These are phyloP conservation scores for Cladorrhinum samala DNA, from an alignment of 495 filamentous ascomycete species.

Conservation along the genomic window DNA sequence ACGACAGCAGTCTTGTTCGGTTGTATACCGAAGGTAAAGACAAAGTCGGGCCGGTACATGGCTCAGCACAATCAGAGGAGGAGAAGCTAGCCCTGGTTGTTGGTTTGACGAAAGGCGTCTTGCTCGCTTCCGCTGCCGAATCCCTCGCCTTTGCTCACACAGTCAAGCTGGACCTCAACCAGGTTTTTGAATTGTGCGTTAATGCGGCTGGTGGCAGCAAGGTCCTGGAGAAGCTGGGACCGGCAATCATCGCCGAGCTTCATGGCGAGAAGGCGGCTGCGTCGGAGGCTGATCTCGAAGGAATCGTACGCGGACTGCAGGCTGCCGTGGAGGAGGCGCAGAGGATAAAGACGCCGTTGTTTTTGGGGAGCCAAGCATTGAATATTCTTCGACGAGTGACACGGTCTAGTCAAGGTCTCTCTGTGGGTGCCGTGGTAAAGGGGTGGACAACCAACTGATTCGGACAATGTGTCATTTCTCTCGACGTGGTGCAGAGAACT, in stretches of 20 bases:
- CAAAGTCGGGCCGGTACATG: constrained; percentile 34
- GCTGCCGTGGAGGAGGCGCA: constrained; percentile 49
- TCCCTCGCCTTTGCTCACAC: constrained; percentile 58
- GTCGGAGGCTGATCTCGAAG: constrained; percentile 24
- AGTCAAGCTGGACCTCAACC: constrained; percentile 57
- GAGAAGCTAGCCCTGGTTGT: constrained; percentile 49
- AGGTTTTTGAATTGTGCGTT: constrained; percentile 60
- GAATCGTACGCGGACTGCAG: constrained; percentile 42
- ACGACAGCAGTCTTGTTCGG: constrained; percentile 65
- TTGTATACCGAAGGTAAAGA: constrained; percentile 46
- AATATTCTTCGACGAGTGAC: constrained; percentile 29
- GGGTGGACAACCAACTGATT: constrained; percentile 25
- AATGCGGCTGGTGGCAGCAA: constrained; percentile 65
- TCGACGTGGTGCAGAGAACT: too few relatives aligned
- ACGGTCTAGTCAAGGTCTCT: constrained; percentile 10
- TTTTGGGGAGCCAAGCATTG: constrained; percentile 34
- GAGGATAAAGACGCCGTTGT: constrained; percentile 35
- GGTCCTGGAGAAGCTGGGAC: constrained; percentile 52
- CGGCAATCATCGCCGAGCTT: constrained; percentile 46
- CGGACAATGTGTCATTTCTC: neutral
- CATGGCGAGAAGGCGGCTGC: constrained; percentile 22
- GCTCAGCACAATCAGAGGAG: constrained; percentile 31
- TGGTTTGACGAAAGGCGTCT: constrained; percentile 56
- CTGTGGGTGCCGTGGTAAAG: constrained; percentile 29
- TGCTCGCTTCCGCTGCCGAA: constrained; percentile 60